phyloP scores from a whole-genome alignment of 257 asterid genomes.

The Fraxinus pennsylvanica region DNA sequence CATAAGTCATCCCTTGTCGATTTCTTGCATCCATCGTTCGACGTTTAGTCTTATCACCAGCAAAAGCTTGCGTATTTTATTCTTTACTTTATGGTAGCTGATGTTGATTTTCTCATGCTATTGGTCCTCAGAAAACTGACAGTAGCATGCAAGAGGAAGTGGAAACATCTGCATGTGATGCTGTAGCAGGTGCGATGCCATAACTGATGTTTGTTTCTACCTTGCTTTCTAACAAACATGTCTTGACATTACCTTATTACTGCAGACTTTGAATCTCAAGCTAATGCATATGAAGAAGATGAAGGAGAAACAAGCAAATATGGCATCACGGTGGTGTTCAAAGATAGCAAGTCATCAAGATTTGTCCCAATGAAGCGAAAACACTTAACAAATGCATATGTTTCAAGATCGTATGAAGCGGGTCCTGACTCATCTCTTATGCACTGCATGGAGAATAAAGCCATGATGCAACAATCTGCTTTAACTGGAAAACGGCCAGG shows the following conservation, averaged over 20 bases:
- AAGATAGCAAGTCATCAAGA: conserved; percentile 52
- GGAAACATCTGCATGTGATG: conserved; percentile 74
- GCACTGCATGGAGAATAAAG: conserved; percentile 58
- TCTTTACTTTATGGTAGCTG: conserved; percentile 15
- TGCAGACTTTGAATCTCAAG: conserved; percentile 63
- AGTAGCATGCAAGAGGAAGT: conserved; percentile 68
- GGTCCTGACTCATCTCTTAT: conserved; percentile 57
- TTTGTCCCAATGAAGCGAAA: conserved; percentile 69
- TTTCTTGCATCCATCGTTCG: no score
- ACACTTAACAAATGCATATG: conserved; percentile 50
- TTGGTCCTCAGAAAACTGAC: conserved; percentile 60
- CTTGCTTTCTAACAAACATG: conserved; percentile 22
- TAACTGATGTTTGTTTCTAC: conserved; percentile 20
- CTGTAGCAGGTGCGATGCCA: conserved; percentile 56
- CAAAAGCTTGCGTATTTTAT: not conserved
- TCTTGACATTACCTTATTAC: conserved; percentile 24
- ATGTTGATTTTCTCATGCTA: conserved; percentile 3
- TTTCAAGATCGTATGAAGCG: conserved; percentile 52
- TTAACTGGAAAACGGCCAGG: conserved; percentile 64
- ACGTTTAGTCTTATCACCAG: no score
- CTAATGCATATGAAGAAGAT: conserved; percentile 64
- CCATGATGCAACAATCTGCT: conserved; percentile 52
- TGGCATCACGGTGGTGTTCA: conserved; percentile 53
- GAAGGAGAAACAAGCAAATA: conserved; percentile 79
- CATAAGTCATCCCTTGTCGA: no score